Evolutionary conservation across 2,329 filamentous ascomycete genomes (phyloP), one percentile per base, ranked within the genome.

Genomic region (Aaosphaeria pasadenensis): DNA sequence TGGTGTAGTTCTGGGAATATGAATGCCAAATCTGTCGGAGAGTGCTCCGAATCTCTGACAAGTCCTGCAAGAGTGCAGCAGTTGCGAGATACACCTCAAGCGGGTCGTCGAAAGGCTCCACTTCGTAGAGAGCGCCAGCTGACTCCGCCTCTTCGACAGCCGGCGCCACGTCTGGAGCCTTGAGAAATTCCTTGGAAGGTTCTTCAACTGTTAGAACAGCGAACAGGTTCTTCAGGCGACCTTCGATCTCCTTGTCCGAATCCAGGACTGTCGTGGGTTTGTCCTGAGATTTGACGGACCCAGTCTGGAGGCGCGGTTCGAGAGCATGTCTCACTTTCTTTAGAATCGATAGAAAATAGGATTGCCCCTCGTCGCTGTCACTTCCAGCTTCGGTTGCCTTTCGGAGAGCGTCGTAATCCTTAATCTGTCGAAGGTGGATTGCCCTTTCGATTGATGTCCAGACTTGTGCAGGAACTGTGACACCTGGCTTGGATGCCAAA

Each of bases 101-200:
- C 17, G 36, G 42, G 35, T 52, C 49, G 47, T 52, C 39, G 11
- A 38, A 11, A 17, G 42, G 43, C 41, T 52, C 47, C 4, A 46
- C 38, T 24, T 36, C 33, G 43, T 52, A 52, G 5, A 32, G 24
- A 30, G 44, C 11, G 35, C 11, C 30, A 5, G 24, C 39, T 43
- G 24, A 30, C 28, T 47, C 45, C 6, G 6, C 39, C 39, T 47
- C 33, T 39, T 35, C 11, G 39, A 24, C 17, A 48, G 58, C 62
- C 31, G 54, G 56, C 42, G 62, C 52, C 11, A 61, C 42, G 38
- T 67, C 55, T 0, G 67, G 62, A 5, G 64, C 59, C 17, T 67
- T 54, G 5, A 69, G 39, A 53, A 74, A 75, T 6, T 55, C 58
- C 24, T 71, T 56, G 0, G 68, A 71, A 2, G 71, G 64, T 30